A percentile compares a stretch with the other conserved stretches of the same genome.
These are phyloP conservation scores for Aureobasidium sp. DNA, from an alignment of 2,329 filamentous ascomycete species.

Conservation along the genomic window DNA sequence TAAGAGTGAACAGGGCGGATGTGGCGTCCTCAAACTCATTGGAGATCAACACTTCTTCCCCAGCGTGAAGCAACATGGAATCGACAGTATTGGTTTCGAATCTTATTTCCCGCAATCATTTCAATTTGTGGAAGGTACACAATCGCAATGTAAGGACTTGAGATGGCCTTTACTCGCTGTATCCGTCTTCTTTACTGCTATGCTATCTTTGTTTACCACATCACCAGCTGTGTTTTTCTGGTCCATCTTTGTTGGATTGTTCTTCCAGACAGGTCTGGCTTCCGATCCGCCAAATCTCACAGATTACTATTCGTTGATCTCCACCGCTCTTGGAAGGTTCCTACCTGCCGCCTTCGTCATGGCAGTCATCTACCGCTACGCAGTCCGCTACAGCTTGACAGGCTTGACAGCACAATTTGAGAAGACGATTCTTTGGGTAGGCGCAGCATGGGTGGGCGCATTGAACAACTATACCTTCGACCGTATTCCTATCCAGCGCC, in stretches of 20 bases:
- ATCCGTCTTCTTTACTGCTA: conserved; percentile 68
- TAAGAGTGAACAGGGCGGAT: conserved; percentile 64
- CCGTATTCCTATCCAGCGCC: conserved; percentile 83
- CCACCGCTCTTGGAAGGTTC: conserved; percentile 70
- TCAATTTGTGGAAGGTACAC: conserved; percentile 60
- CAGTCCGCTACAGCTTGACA: conserved; percentile 62
- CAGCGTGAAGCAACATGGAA: conserved; percentile 61
- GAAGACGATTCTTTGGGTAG: conserved; percentile 85
- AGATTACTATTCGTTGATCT: conserved; percentile 64
- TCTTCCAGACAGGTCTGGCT: conserved; percentile 83
- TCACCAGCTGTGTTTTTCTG: conserved; percentile 79
- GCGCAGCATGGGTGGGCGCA: conserved; percentile 82
- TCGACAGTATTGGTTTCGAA: conserved; percentile 70
- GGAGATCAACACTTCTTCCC: conserved; percentile 60
- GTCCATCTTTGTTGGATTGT: conserved; percentile 70
- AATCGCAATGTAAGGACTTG: conserved; percentile 65
- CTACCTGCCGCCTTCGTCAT: conserved; percentile 81
- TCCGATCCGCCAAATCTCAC: conserved; percentile 72
- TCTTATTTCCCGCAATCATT: conserved; percentile 87
- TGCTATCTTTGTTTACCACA: conserved; percentile 74
- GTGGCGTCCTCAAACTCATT: conserved; percentile 68
- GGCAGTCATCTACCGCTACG: conserved; percentile 81
- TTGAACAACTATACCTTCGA: conserved; percentile 94
- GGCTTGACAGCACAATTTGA: conserved; percentile 77
- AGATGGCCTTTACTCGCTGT: conserved; percentile 79